Conservation (phyloP, 768 basidiomycete genomes). For the Amanita exitialis region DNA sequence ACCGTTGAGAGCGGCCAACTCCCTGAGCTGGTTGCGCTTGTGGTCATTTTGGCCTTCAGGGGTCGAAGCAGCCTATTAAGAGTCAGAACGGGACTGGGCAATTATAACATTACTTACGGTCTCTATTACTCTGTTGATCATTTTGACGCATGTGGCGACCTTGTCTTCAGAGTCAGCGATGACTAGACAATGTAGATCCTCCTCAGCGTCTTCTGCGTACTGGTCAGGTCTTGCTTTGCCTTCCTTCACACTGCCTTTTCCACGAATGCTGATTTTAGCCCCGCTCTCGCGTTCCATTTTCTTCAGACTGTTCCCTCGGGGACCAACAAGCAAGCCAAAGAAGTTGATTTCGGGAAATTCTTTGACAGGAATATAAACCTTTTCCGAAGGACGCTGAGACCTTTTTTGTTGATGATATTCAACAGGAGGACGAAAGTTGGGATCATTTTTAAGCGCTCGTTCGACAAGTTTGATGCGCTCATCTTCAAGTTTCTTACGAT, state of each 20-base stretch:
- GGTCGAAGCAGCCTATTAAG: slow-evolving; percentile 83
- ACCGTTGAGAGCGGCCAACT: slow-evolving; percentile 94
- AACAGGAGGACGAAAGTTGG: slow-evolving; percentile 93
- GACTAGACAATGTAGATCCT: slow-evolving; percentile 97
- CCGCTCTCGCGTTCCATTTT: slow-evolving; percentile 99
- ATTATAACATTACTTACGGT: slow-evolving; percentile 49
- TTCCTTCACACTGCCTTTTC: slow-evolving; percentile 98
- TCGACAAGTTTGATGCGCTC: slow-evolving; percentile 91
- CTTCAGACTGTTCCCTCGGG: slow-evolving; percentile 98
- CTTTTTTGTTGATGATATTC: slow-evolving; percentile 96
- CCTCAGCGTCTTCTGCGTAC: slow-evolving; percentile 93
- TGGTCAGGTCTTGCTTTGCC: slow-evolving; percentile 95
- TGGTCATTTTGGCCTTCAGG: slow-evolving; percentile 99
- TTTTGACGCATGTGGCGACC: slow-evolving; percentile 80
- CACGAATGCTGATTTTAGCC: slow-evolving; percentile 96
- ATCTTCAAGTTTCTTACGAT: slow-evolving; percentile 90
- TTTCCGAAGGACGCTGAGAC: slow-evolving; percentile 88
- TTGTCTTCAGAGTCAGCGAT: slow-evolving; percentile 90
- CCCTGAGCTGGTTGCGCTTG: slow-evolving; percentile 97
- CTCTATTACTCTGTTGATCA: slow-evolving; percentile 98
- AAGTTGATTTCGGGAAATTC: slow-evolving; percentile 99
- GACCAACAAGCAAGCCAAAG: slow-evolving; percentile 95
- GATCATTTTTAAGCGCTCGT: slow-evolving; percentile 94
- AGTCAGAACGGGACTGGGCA: slow-evolving; percentile 3
- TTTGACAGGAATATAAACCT: slow-evolving; percentile 99